Evolutionary conservation across 306 rosid species (phyloP), one percentile per base, ranked within the genome.

Genomic region (Trifolium pratense): DNA sequence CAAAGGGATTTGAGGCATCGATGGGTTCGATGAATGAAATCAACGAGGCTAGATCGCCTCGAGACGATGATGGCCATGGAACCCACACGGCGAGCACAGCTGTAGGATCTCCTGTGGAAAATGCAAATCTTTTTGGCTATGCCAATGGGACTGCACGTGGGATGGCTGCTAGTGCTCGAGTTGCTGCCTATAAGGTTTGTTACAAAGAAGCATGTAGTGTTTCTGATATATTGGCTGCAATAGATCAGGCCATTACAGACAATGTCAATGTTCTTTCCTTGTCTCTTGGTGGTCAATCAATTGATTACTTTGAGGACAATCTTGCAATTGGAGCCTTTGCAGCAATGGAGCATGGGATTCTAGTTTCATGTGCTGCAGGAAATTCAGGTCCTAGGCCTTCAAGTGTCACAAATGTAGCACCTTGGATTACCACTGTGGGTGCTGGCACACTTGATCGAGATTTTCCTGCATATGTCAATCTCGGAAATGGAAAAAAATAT

Each of bases 391-490:
- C 98, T 12, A 31, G 21, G 3, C 0, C 81, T 0, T 75, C 7
- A 29, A 73, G 84, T 52, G 32, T 89, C 18, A 71, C 86, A 0
- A 93, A 93, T 32, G n/a, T 73, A 6, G 95, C 98, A n/a, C 98
- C 98, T 17, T 93, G 98, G 98, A 82, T 93, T 58, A 86, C 90
- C 0, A 90, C 96, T 14, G 93, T 93, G 1, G 98, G 97, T 13
- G 98, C 97, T 15, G 97, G 98, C 42, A 90, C 97, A 18, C 68
- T 93, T 9, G 98, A 93, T 81, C 97, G 98, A 1, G 93, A 89
- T 59, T 93, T 93, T 51, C 96, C 93, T 0, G 93, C 93, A 0
- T 79, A 17, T 2, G 88, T 86, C 7, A 82, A 72, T 70, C 84
- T 93, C 14, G 93, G 96, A 9, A 88, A 86, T 56, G 98, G 96